Base-by-base conservation (phyloP, 2,329 filamentous ascomycete genomes). In the Aspergillus quadrilineatus region DNA sequence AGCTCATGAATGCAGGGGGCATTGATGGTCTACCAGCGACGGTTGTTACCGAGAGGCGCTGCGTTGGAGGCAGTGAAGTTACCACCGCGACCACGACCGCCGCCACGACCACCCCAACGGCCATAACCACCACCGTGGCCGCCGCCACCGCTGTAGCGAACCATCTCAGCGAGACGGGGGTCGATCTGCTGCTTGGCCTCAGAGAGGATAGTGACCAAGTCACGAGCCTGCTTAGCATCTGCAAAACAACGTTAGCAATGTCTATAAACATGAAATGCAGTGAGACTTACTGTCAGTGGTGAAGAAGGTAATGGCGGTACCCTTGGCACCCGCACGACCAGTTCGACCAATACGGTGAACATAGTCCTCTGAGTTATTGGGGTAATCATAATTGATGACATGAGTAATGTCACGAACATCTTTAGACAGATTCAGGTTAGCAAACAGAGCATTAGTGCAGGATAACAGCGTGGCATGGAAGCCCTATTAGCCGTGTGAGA, bases 361-460 rank as follows among this genome's bases (percentile, higher is more conserved):
- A 69, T 87, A 87, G 70, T 87, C 85, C 75, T 87, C 85, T 69
- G 84, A 86, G 75, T 87, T 97, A 83, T 97, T 97, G 77, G 93
- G 93, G 80, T 97, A 97, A 78, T 97, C 94, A 90, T 97, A 97
- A 87, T 97, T 97, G 81, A 99, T 85, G 80, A 99, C 94, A 82
- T 99, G 94, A 80, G 94, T 97, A 82, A 99, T 99, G 85, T 99
- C 96, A 82, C 92, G 93, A 83, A 99, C 94, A 89, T 99, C 94
- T 97, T 97, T 74, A 80, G 72, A 81, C 76, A 80, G 75, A 83
- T 61, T 62, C 60, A 85, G 83, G 89, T 96, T 95, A 96, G 91
- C 85, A 85, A 75, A 72, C 70, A 84, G 81, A 78, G 80, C 80
- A 82, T 71, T 70, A 72, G 67, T 73, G 53, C 66, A 29, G 66